phyloP scores from a whole-genome alignment of 345 rosid species.

The Diplotaxis tenuifolia region DNA sequence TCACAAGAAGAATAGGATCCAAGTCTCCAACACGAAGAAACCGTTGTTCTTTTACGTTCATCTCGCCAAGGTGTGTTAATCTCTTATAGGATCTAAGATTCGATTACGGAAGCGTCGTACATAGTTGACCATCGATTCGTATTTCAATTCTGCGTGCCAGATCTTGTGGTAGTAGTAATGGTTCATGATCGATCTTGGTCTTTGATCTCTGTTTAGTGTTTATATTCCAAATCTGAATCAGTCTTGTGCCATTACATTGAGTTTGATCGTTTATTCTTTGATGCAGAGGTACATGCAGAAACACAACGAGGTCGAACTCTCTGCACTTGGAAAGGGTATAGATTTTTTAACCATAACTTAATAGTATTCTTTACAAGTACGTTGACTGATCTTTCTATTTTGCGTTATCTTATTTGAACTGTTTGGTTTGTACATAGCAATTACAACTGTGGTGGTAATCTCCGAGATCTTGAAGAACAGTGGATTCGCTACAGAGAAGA shows the following conservation, averaged over 20 bases:
- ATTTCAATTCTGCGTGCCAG: no score
- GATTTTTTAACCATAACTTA: neutral
- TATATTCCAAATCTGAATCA: neutral
- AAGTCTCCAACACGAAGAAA: slow-evolving; percentile 66
- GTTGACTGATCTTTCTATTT: no score
- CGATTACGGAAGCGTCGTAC: neutral
- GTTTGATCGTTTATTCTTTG: neutral
- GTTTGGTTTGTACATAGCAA: slow-evolving; percentile 41
- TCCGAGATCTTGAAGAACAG: slow-evolving; percentile 93
- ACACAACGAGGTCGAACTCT: slow-evolving; percentile 86
- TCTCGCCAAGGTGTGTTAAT: slow-evolving; percentile 51
- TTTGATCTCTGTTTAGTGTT: neutral
- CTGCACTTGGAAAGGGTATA: slow-evolving; percentile 94
- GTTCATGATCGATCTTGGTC: neutral
- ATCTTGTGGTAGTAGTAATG: neutral
- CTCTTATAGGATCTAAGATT: slow-evolving; percentile 5
- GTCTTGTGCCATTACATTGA: no score
- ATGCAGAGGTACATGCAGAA: slow-evolving; percentile 87
- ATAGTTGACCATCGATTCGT: no score
- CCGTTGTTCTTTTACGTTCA: slow-evolving; percentile 66
- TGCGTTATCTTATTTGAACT: no score
- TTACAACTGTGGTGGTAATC: slow-evolving; percentile 72
- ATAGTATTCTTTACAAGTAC: no score
- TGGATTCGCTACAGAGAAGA: slow-evolving; percentile 82
- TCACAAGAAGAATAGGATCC: slow-evolving; percentile 63